phyloP scores from a whole-genome alignment of 2,329 filamentous ascomycete genomes.

The Trichoderma atroviride region DNA sequence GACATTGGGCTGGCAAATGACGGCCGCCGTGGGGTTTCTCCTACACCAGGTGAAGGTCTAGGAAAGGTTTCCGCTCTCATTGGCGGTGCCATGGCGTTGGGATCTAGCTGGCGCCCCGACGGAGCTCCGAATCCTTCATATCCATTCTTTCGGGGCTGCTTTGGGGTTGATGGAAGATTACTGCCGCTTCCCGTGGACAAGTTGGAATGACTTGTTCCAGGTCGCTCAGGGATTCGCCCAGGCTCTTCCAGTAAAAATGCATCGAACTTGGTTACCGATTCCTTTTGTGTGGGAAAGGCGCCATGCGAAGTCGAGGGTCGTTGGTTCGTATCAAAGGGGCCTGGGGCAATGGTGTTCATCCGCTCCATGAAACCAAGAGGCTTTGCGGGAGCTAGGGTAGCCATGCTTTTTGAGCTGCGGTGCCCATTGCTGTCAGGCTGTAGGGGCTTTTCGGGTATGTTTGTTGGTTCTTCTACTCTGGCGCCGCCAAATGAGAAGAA shows the following conservation, averaged over 20 bases:
- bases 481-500: constrained; percentile 45
- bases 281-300: constrained; percentile 39
- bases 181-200: constrained; percentile 32
- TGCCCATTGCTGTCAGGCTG: constrained; percentile 56
- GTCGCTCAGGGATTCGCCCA: constrained; percentile 19
- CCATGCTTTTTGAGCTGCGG: constrained; percentile 37
- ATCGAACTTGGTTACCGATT: constrained; percentile 34
- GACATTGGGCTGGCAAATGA: constrained; percentile 52
- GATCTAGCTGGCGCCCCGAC: constrained; percentile 42
- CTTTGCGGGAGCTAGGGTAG: constrained; percentile 6
- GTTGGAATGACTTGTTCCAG: constrained; percentile 29
- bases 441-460: constrained; percentile 42
- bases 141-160: constrained; percentile 52
- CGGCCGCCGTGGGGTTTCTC: constrained; percentile 47
- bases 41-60: constrained; percentile 40
- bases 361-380: constrained; percentile 53
- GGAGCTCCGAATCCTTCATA: constrained; percentile 62
- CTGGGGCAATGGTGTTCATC: constrained; percentile 67
- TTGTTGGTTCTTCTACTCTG: constrained; percentile 44
- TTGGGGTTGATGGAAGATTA: constrained; percentile 41
- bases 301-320: constrained; percentile 41
- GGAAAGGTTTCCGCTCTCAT: constrained; percentile 59
- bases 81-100: constrained; percentile 42
- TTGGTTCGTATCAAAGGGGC: constrained; percentile 61
- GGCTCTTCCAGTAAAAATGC: constrained; percentile 16